Evolutionary conservation across 148 eudicot species (phyloP).

Genomic region (Fagopyrum homotropicum): DNA sequence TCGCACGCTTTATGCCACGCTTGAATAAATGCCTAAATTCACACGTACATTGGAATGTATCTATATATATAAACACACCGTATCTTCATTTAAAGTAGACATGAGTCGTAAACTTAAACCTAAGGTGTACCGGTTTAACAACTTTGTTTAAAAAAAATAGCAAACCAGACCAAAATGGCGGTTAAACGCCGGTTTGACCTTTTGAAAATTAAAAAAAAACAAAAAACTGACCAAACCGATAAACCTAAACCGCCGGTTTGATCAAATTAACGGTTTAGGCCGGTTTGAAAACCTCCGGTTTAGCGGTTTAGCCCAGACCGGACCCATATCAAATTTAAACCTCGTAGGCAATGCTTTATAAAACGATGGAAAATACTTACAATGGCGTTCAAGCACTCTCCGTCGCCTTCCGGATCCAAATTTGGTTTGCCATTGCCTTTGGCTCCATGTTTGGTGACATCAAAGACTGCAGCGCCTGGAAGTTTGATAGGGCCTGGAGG

Average conservation of each 20-base stretch:
- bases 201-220: no score
- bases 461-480: conserved; percentile 22
- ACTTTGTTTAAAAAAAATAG: no score
- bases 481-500: background rate
- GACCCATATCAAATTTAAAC: no score
- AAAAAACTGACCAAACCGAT: no score
- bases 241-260: no score
- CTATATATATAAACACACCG: background rate
- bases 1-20: conserved; percentile 62
- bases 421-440: conserved; percentile 29
- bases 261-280: no score
- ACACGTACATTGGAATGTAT: background rate
- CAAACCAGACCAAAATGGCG: no score
- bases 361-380: conserved; percentile 8
- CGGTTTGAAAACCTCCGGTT: no score
- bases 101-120: no score
- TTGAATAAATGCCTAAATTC: conserved; percentile 27
- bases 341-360: background rate
- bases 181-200: no score
- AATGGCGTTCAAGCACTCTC: conserved; percentile 20
- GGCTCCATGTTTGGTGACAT: conserved; percentile 35
- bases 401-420: conserved; percentile 7
- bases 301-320: no score
- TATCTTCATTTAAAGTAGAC: background rate
- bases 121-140: no score